phyloP scores from a whole-genome alignment of 78 protist species.

The Dictyostelium firmibasis region DNA sequence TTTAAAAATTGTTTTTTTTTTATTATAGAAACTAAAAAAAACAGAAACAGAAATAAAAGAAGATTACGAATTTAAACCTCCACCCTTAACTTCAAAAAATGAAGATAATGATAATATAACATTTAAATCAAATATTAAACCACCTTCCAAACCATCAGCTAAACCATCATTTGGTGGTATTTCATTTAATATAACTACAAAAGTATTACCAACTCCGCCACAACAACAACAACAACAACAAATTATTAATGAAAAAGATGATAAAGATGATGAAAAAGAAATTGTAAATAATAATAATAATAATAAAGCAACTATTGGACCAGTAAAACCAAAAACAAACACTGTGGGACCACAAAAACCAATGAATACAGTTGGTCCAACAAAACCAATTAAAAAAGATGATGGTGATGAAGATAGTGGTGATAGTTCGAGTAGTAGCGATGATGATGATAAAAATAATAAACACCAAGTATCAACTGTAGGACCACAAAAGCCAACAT shows the following conservation, averaged over 20 bases:
- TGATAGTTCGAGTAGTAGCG: background rate
- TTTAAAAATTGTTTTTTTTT: background rate
- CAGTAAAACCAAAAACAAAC: background rate
- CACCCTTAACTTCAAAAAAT: background rate
- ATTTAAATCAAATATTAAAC: background rate
- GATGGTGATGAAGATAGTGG: background rate
- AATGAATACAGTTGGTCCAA: background rate
- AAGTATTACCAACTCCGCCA: constrained; percentile 10
- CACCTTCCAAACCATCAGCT: background rate
- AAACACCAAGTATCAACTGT: background rate
- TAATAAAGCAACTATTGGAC: background rate
- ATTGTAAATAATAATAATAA: background rate
- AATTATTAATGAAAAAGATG: background rate
- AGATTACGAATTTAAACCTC: background rate
- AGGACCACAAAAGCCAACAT: background rate
- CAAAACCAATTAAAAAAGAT: background rate
- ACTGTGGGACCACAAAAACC: background rate
- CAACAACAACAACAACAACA: background rate
- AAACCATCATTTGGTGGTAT: constrained; percentile 5
- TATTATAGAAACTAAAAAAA: background rate
- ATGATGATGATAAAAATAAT: background rate
- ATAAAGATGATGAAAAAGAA: background rate
- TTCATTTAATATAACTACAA: constrained; percentile 13
- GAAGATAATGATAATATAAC: background rate
- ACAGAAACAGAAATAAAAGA: background rate